Base-by-base conservation (phyloP, 192 early-diverging fungal species). In the Podila epicladia region DNA sequence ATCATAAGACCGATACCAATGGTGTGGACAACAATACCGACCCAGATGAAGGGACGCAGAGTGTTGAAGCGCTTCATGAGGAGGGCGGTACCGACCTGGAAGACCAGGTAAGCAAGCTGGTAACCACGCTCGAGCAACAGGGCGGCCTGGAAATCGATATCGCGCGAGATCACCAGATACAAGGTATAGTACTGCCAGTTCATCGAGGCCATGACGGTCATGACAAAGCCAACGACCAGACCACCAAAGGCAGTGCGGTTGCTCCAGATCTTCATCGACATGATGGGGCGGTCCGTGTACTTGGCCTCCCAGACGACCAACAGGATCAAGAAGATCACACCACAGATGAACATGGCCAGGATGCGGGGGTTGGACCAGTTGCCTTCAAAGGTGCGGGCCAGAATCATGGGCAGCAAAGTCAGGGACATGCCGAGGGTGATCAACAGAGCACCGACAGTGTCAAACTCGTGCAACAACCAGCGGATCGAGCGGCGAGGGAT, bases 181-280 rank as follows among this genome's bases (percentile, higher is more conserved):
- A 58, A 8, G 32, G 76, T 79, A 17, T 68, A 79, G 65, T 79
- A 79, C 24, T 68, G 64, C 76, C 76, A 79, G 75, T 79, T 79
- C 76, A 79, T 79, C 0, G 65, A 15, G 26, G 76, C 65, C 65
- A 72, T 72, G 32, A 79, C 76, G 19, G 76, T 79, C 76, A 79
- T 79, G 37, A 79, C 67, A 53, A 79, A 72, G 9, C 13, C 20
- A 38, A 79, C 76, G 31, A 79, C 55, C 32, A 79, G 29, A 55
- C 70, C 76, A 50, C 76, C 76, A 51, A 79, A 79, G 31, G 68
- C 70, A 9, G 76, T 72, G 62, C 35, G 70, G 70, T 79, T 79
- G 17, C 26, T 24, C 76, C 76, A 79, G 55, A 79, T 79, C 22
- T 70, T 65, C 76, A 79, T 79, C 33, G 76, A 70, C 76, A 79